Evolutionary conservation across 2,329 filamentous ascomycete species (phyloP), one percentile per base, ranked within the genome.

Genomic region (Penicillium sp.): DNA sequence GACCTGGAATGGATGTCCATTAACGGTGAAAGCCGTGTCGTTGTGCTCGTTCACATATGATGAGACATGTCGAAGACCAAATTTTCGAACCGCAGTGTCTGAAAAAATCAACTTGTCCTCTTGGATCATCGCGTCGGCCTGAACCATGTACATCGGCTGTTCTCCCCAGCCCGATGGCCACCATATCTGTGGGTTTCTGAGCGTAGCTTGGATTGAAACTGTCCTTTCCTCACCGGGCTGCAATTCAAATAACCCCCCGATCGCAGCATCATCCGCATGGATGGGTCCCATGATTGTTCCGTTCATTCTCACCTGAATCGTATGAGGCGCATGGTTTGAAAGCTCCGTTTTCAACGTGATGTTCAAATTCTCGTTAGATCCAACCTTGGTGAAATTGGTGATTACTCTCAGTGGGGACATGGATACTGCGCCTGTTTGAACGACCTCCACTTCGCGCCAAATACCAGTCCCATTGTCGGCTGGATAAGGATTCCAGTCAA

Each of bases 401-500:
- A 73, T 61, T 1, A 85, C 72, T 7, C 80, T 75, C 22, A 82
- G 60, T 0, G 79, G 68, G 0, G 75, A 79, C 48, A 74, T 62
- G 2, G 73, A 69, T 1, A 84, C 76, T 0, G 80, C 66, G 0
- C 84, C 84, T 0, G 81, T 85, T 65, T 82, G 77, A 48, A 79
- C 81, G 41, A 87, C 51, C 31, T 79, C 77, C 1, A 87, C 73
- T 41, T 86, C 74, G 5, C 85, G 76, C 85, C 85, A 88, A 8
- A 88, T 73, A 0, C 85, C 85, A 0, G 83, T 85, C 2, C 84
- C 84, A 45, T 86, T 86, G 64, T 87, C 85, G 0, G 82, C 78
- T 0, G 84, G 82, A 51, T 81, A 80, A 0, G 83, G 83, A 52
- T 86, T 86, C 84, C 84, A 86, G 61, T 86, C 84, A 0, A 84